These are phyloP conservation scores for Vitis rupestris DNA, from an alignment of 164 flowering plant species.

Conservation along the genomic window DNA sequence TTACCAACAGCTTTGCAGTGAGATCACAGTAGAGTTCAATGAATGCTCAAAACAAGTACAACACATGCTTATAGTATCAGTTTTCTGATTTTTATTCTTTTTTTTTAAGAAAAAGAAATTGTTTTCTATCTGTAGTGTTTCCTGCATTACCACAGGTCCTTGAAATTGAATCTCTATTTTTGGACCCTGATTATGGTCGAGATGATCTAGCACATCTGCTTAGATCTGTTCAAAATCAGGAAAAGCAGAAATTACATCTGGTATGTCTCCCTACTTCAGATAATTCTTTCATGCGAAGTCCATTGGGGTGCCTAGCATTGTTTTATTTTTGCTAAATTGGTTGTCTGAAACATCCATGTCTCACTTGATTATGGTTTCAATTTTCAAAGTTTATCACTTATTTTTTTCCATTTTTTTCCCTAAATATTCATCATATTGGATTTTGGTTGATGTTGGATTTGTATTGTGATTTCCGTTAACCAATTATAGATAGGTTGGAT, in stretches of 20 bases:
- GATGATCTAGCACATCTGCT: constrained; percentile 70
- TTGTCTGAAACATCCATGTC: too few relatives aligned
- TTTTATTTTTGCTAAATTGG: background rate
- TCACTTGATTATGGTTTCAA: too few relatives aligned
- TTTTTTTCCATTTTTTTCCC: too few relatives aligned
- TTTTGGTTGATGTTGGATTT: too few relatives aligned
- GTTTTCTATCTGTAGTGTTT: background rate
- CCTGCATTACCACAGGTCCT: constrained; percentile 48
- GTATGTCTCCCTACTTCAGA: constrained; percentile 29
- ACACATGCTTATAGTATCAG: background rate
- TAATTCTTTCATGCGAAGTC: background rate
- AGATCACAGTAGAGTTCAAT: constrained; percentile 77
- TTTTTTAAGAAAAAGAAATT: background rate
- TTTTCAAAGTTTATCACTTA: too few relatives aligned
- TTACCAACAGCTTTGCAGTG: constrained; percentile 82
- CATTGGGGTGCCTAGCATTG: too few relatives aligned
- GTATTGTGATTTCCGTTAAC: too few relatives aligned
- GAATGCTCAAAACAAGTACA: constrained; percentile 89
- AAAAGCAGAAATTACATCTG: constrained; percentile 84
- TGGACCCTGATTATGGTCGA: constrained; percentile 54
- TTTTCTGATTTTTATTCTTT: background rate
- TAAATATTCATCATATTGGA: too few relatives aligned
- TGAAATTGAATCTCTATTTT: constrained; percentile 64
- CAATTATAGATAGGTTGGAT: too few relatives aligned
- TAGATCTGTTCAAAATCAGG: constrained; percentile 80